Conservation (phyloP, 768 basidiomycete genomes). For the Tremella fuciformis region DNA sequence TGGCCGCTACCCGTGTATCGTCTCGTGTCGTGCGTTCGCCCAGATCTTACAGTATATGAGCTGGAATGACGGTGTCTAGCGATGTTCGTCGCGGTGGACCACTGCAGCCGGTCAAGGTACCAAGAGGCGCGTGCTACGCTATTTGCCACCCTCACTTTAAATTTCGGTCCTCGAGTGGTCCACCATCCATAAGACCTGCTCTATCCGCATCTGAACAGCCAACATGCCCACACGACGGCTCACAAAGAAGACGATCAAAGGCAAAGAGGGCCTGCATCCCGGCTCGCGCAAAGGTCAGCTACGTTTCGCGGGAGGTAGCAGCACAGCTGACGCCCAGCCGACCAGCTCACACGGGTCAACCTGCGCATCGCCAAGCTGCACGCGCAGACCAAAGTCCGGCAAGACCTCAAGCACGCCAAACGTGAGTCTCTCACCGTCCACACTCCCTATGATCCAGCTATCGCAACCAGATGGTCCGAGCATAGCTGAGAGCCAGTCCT, state of each 20-base stretch:
- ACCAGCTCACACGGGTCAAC: constrained; percentile 50
- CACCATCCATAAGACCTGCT: too few relatives aligned
- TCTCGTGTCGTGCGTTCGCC: too few relatives aligned
- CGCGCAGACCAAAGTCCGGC: constrained; percentile 30
- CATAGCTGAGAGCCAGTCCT: constrained; percentile 31
- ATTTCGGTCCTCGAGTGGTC: background rate
- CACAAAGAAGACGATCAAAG: constrained; percentile 52
- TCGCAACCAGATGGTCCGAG: background rate
- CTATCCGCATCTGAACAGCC: too few relatives aligned
- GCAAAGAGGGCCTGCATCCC: constrained; percentile 51
- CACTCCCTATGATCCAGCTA: background rate
- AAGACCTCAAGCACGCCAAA: constrained; percentile 26
- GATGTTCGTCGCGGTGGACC: constrained; percentile 8
- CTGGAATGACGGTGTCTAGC: background rate
- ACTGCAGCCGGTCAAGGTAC: too few relatives aligned
- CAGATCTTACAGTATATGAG: too few relatives aligned
- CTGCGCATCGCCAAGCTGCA: constrained; percentile 48
- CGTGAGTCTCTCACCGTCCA: constrained; percentile 17
- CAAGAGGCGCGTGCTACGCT: too few relatives aligned
- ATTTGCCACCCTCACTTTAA: background rate
- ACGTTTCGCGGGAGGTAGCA: background rate
- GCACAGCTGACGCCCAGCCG: constrained; percentile 26
- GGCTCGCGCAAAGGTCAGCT: constrained; percentile 48
- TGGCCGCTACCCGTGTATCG: too few relatives aligned
- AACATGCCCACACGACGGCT: constrained; percentile 48